These are phyloP conservation scores for Chlamydomonas reinhardtii DNA, from an alignment of 163 green algal genomes.

Conservation along the genomic window DNA sequence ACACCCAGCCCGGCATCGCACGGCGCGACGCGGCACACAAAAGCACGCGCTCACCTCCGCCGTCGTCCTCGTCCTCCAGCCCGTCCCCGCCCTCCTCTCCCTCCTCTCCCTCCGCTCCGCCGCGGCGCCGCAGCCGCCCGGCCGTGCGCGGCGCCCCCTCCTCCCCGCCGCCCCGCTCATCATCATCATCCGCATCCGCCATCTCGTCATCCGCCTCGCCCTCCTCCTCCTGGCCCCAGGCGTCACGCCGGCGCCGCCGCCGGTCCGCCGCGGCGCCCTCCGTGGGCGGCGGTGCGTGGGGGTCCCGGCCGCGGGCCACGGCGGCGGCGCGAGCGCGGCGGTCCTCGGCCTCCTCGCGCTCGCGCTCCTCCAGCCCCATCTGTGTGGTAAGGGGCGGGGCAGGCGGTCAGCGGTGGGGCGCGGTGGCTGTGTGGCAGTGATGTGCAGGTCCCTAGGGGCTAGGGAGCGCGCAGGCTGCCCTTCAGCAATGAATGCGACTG, in stretches of 20 bases:
- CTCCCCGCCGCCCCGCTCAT: background rate
- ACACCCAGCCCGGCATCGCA: too few species aligned
- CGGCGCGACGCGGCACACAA: too few species aligned
- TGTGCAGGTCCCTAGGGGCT: too few species aligned
- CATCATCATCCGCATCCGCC: background rate
- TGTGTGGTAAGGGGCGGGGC: background rate
- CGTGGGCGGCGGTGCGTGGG: too few species aligned
- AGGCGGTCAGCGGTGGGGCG: too few species aligned
- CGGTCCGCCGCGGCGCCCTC: background rate
- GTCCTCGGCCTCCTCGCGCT: slow-evolving; percentile 22
- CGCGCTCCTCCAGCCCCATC: slow-evolving; percentile 29
- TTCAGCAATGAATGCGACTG: too few species aligned
- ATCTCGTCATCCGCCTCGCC: background rate
- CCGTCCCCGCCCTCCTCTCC: background rate
- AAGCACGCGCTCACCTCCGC: background rate
- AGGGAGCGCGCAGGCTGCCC: too few species aligned
- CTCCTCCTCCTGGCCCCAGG: slow-evolving; percentile 6
- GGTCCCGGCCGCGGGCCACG: too few species aligned
- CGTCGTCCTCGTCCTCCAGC: background rate
- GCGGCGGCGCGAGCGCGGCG: background rate
- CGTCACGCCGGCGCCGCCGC: background rate
- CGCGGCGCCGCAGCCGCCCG: slow-evolving; percentile 5
- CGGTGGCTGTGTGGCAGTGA: too few species aligned
- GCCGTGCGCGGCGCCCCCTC: background rate
- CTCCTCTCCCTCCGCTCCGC: background rate